Conservation (phyloP, 805 yeast genomes). For the Candida nanaspora region DNA sequence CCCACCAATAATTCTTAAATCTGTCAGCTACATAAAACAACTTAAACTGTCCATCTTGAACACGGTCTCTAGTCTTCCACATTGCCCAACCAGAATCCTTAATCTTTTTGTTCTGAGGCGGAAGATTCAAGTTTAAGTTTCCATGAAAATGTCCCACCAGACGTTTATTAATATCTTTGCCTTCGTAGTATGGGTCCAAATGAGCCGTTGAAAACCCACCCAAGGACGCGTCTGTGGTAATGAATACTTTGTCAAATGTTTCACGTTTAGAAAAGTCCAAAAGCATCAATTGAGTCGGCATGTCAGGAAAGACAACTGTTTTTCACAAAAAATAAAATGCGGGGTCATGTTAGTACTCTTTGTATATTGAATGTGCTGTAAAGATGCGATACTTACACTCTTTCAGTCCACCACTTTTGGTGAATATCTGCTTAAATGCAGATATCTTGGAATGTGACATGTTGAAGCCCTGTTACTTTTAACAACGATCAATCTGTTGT, state of each 20-base stretch:
- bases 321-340: not conserved
- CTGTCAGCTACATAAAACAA: conserved; percentile 29
- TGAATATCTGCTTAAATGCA: not conserved
- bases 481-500: too few species aligned
- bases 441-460: not conserved
- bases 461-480: too few species aligned
- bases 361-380: not conserved
- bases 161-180: conserved; percentile 20
- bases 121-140: conserved; percentile 58
- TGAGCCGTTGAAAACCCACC: conserved; percentile 65
- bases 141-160: conserved; percentile 64
- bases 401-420: not conserved
- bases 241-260: conserved; percentile 42
- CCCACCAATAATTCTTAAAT: conserved; percentile 49
- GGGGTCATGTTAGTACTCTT: not conserved
- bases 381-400: not conserved
- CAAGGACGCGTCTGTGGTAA: conserved; percentile 65
- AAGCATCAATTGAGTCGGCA: conserved; percentile 29
- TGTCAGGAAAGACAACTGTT: conserved; percentile 4
- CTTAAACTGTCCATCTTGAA: conserved; percentile 36
- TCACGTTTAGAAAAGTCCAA: conserved; percentile 51
- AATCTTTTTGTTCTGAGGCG: conserved; percentile 53
- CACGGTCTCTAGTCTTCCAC: conserved; percentile 71
- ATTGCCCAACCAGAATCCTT: conserved; percentile 67
- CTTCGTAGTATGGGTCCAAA: conserved; percentile 36